Base-by-base conservation (phyloP, 2,329 filamentous ascomycete genomes). In the Phialocephala sp. region DNA sequence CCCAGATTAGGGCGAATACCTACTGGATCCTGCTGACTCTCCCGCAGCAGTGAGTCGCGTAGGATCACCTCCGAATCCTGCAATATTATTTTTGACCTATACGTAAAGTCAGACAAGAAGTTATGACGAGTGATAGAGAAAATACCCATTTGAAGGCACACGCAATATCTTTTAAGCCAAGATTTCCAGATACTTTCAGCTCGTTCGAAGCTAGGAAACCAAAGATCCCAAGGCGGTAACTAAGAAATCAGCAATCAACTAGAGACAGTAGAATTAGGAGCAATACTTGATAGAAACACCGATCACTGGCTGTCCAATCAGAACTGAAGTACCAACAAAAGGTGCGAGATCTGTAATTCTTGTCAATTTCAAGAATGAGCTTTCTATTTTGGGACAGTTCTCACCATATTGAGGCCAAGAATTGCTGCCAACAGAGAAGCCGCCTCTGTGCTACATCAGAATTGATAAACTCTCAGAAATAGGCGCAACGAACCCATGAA, bases 1-100 rank as follows among this genome's bases (percentile, higher is more conserved):
- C 15, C 32, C 24, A 18, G n/a, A 11, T 22, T 43, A 32, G 45
- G 35, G 6, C 6, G 27, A 32, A 43, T 20, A 41, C 43, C 12
- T 67, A 71, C 69, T 71, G 55, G 63, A 62, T 9, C 70, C 70
- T 24, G 70, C 70, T 37, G 67, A 82, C 66, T 83, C 79, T n/a
- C 83, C 82, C 20, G 78, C 72, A 20, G 77, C 70, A 1, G 76
- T 77, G 12, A 77, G 63, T 15, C 62, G 67, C 0, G 66, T 54
- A 2, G 75, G 71, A 58, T 78, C 71, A 8, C 76, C 76, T 4
- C 76, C 75, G 57, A 79, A 78, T 1, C 72, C 74, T 0, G 66
- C 41, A 22, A 78, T 74, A 43, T 77, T 60, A 8, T 70, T 66
- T 54, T 74, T 60, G 20, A 69, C 54, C 69, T 71, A 18, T 8